These are phyloP conservation scores for Backusella morwellensis DNA, from an alignment of 192 early-diverging fungal species.

Conservation along the genomic window DNA sequence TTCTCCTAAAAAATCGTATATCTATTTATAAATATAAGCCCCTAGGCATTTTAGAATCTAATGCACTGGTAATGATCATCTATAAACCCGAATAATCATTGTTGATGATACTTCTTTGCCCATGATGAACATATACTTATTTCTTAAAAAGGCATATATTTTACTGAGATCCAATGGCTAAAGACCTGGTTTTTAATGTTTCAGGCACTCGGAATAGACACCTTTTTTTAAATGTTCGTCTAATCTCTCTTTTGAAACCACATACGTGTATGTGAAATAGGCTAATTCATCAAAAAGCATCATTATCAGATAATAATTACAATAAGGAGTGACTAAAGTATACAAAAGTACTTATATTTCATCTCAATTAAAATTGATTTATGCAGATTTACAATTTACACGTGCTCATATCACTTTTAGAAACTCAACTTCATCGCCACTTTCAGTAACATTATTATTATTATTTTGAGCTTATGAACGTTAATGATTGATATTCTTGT, in stretches of 20 bases:
- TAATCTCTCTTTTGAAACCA: not conserved
- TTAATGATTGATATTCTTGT: not conserved
- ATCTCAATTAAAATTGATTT: not conserved
- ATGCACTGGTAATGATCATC: not conserved
- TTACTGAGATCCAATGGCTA: not conserved
- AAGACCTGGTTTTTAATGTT: not conserved
- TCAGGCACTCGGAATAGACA: not conserved
- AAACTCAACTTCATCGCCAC: not conserved
- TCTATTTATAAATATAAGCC: not conserved
- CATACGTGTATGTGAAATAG: not conserved
- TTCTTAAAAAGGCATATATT: not conserved
- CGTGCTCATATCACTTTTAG: not conserved
- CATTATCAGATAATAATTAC: not conserved
- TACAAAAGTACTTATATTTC: not conserved
- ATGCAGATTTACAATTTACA: not conserved
- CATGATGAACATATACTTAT: not conserved
- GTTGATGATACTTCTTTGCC: not conserved
- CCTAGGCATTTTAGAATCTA: not conserved
- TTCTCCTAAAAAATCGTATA: not conserved
- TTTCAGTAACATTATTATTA: not conserved
- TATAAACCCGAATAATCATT: not conserved
- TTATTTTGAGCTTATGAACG: not conserved
- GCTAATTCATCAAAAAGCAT: not conserved
- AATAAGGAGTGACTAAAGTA: not conserved
- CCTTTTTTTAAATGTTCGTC: not conserved